Evolutionary conservation across 257 asterid genomes (phyloP).

Genomic region (Lantana camara): DNA sequence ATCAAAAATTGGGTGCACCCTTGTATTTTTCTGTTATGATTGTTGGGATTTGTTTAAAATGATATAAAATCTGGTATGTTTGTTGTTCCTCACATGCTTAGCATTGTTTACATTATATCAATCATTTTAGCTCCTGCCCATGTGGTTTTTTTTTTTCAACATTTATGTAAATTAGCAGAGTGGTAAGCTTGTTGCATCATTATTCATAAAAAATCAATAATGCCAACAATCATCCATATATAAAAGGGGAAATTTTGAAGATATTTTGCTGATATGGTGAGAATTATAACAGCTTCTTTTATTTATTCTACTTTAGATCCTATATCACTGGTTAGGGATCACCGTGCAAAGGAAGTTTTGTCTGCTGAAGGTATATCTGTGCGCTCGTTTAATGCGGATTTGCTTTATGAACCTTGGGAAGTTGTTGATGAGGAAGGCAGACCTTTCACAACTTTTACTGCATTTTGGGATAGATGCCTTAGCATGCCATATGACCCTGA

Average conservation of each 20-base stretch:
- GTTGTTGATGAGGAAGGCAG: constrained; percentile 67
- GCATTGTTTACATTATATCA: constrained; percentile 10
- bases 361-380: constrained; percentile 70
- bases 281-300: constrained; percentile 11
- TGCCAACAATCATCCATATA: too few species aligned
- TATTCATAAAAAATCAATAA: neutral
- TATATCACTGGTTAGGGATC: constrained; percentile 87
- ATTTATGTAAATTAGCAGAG: neutral
- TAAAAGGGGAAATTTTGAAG: neutral
- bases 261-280: neutral
- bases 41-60: neutral
- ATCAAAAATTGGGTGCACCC: neutral
- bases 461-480: constrained; percentile 92
- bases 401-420: constrained; percentile 95
- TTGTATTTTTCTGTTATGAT: neutral
- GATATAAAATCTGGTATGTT: neutral
- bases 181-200: neutral
- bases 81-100: neutral
- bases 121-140: constrained; percentile 5
- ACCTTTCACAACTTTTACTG: constrained; percentile 68
- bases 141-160: neutral
- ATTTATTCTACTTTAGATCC: constrained; percentile 60
- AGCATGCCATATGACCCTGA: constrained; percentile 90
- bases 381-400: constrained; percentile 83
- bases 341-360: constrained; percentile 77